Percentiles rank a stretch among this genome's conserved stretches.
phyloP scores from a whole-genome alignment of 2,329 filamentous ascomycete species.

The Cadophora malorum region DNA sequence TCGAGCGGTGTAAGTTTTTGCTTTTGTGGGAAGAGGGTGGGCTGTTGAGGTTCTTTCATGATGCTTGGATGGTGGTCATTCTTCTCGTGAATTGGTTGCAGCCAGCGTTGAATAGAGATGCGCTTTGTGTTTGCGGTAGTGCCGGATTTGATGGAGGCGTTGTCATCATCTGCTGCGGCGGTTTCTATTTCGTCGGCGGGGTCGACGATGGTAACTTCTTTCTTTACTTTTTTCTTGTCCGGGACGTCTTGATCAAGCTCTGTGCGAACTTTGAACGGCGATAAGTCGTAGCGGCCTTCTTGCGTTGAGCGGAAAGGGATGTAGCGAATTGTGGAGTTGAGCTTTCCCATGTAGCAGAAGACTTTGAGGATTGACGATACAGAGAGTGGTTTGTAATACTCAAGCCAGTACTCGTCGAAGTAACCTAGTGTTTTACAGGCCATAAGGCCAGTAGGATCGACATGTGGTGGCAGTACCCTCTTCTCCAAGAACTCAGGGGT shows the following conservation, averaged over 20 bases:
- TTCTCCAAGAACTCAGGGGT: constrained; percentile 74
- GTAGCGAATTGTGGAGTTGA: constrained; percentile 88
- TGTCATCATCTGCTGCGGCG: constrained; percentile 50
- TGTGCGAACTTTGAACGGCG: constrained; percentile 83
- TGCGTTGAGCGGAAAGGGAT: constrained; percentile 76
- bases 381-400: constrained; percentile 90
- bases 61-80: constrained; percentile 53
- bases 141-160: constrained; percentile 50
- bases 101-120: constrained; percentile 66
- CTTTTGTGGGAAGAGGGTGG: constrained; percentile 46
- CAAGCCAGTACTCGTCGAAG: constrained; percentile 95
- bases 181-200: constrained; percentile 54
- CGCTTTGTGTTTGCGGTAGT: constrained; percentile 51
- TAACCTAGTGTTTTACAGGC: constrained; percentile 49
- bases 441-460: constrained; percentile 30
- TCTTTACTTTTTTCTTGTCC: constrained; percentile 68
- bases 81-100: constrained; percentile 55
- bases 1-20: constrained; percentile 68
- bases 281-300: constrained; percentile 80
- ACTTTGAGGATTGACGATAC: constrained; percentile 91
- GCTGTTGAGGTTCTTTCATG: constrained; percentile 56
- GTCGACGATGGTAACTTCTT: constrained; percentile 73
- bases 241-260: constrained; percentile 63
- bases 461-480: constrained; percentile 48
- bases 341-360: constrained; percentile 76